Evolutionary conservation across 2,329 filamentous ascomycete species (phyloP).

Genomic region (Aspergillus sp.): DNA sequence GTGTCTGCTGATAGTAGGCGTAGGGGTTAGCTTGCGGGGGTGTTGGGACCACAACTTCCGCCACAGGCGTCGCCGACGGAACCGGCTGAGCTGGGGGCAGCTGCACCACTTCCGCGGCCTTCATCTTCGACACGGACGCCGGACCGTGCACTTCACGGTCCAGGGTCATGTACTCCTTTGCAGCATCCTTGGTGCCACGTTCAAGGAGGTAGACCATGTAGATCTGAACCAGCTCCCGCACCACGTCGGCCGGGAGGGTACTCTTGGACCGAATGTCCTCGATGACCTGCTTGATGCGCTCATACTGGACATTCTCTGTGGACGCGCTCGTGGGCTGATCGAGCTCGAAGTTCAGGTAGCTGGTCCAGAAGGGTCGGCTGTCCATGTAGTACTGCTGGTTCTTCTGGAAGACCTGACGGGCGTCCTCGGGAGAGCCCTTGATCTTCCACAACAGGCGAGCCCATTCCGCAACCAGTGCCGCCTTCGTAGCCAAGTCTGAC

Average conservation of each 20-base stretch:
- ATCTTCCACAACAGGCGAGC: slow-evolving; percentile 83
- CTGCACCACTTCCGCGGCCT: slow-evolving; percentile 25
- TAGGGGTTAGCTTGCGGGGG: slow-evolving; percentile 29
- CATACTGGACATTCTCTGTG: slow-evolving; percentile 65
- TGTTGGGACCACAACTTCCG: slow-evolving; percentile 16
- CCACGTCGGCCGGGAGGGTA: slow-evolving; percentile 64
- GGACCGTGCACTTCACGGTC: slow-evolving; percentile 83
- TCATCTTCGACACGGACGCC: slow-evolving; percentile 39
- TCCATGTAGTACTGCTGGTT: slow-evolving; percentile 83
- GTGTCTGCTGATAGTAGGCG: slow-evolving; percentile 34
- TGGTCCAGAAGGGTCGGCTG: slow-evolving; percentile 85
- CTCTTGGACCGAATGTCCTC: slow-evolving; percentile 73
- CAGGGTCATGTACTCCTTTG: slow-evolving; percentile 80
- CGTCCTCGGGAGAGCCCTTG: slow-evolving; percentile 77
- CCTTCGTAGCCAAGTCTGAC: slow-evolving; percentile 77
- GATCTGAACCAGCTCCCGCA: slow-evolving; percentile 72
- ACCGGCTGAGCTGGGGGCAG: slow-evolving; percentile 23
- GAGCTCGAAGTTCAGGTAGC: slow-evolving; percentile 85
- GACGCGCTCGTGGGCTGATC: slow-evolving; percentile 71
- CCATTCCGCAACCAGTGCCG: slow-evolving; percentile 85
- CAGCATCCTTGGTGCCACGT: slow-evolving; percentile 76
- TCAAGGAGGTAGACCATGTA: slow-evolving; percentile 87
- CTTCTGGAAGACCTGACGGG: slow-evolving; percentile 77
- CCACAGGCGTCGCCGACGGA: slow-evolving; percentile 11
- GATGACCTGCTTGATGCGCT: slow-evolving; percentile 78